Base-by-base conservation (phyloP, 495 filamentous ascomycete species). In the Trichodelitschia bisporula region DNA sequence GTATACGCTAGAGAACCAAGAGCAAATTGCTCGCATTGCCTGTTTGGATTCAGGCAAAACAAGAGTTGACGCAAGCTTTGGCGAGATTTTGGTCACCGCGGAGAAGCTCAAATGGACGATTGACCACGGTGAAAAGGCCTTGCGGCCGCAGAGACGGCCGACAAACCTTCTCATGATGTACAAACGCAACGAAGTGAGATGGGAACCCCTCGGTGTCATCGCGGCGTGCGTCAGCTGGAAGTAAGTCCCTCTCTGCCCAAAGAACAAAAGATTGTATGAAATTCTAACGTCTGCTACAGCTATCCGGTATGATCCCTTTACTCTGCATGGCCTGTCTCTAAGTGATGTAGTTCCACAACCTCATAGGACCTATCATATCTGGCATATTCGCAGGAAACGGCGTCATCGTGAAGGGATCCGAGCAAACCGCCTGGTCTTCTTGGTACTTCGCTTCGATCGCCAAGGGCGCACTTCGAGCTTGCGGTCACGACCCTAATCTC, bases 11-110 rank as follows among this genome's bases (percentile, higher is more conserved):
- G 75, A 90, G 33, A 75, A 95, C 50, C 80, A 92, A 48, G 77
- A 90, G 31, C 57, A 66, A 19, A 86, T 99, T 38, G 80, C 76
- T 32, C 66, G 64, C 10, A 68, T 76, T 15, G 82, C 83, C 29
- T 93, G 83, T 44, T 59, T 92, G 11, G 86, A 99, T 54, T 86
- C 78, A n/a, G 86, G 86, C 30, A 99, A 99, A 54, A 91, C 89
- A 3, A 75, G 77, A 56, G 67, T 93, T 17, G 86, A 99, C 46
- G 84, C 83, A 5, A 68, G 70, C 20, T 69, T 99, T 21, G 86
- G 86, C 19, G 86, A 99, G 57, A 80, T 93, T 33, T 60, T 99
- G 28, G 79, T 92, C 4, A 91, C 84, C 8, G 64, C 64, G 0
- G 86, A 95, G 55, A 93, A 92, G 53, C 62, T 99, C 21, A 68